Base-by-base conservation (phyloP, 768 basidiomycete genomes). In the Cystofilobasidium capitatum region DNA sequence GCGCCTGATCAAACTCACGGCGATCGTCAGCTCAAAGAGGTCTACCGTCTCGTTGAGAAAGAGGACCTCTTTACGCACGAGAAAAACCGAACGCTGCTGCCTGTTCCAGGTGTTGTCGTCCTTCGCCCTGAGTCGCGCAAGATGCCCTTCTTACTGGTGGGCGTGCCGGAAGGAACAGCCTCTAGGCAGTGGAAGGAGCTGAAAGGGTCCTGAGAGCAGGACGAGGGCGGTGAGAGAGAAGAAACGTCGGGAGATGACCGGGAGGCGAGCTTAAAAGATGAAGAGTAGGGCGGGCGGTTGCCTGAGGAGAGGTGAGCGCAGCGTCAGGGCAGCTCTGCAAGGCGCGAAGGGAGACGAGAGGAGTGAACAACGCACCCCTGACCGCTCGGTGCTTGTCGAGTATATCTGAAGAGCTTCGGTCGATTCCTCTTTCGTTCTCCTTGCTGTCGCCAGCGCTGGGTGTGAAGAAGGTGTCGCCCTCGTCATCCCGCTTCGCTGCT, bases 61-160 rank as follows among this genome's bases (percentile, higher is more conserved):
- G n/a, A 29, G 40, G 16, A n/a, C 84, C n/a, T n/a, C n/a, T n/a
- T n/a, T 62, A 87, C 84, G 33, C 84, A 81, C 33, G 86, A 83
- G 75, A 88, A 87, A 78, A 88, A 88, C 8, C 87, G 84, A 47
- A 88, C 87, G 69, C 84, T 88, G 74, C 85, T 84, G n/a, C 87
- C 87, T 14, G 86, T 87, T 4, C 85, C 86, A 20, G 87, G 87
- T 0, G 86, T 86, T 57, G 84, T 84, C 4, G 24, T 40, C n/a
- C 29, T 40, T 3, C 26, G 26, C 5, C 58, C 65, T 9, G 81
- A 82, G 69, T 85, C 84, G 47, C 86, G 85, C 33, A 88, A 80
- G 70, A 88, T 88, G 20, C 65, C 65, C 29, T 31, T 36, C 24
- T 57, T 58, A 10, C 58, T 49, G 24, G 36, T 36, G 1, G 65